Base-by-base conservation (phyloP, 768 basidiomycete genomes). In the Trametes maxima region DNA sequence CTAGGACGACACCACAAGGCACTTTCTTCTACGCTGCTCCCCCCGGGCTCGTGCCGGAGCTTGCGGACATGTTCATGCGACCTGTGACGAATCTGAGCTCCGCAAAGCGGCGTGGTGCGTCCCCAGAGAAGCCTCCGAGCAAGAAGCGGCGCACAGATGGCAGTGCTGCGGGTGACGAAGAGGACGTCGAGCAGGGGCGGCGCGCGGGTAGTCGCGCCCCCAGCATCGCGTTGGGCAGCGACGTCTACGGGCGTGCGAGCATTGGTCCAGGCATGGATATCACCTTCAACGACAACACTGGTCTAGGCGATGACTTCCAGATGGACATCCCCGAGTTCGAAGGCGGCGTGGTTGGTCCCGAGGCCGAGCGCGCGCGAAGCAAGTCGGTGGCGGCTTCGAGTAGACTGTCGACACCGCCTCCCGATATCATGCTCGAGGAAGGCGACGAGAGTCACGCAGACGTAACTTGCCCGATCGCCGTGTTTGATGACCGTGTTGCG, bases 11-110 rank as follows among this genome's bases (percentile, higher is more conserved):
- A 1, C 79, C 84, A 16, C 80, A 85, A n/a, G 88, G 87, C 25
- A 84, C 81, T 2, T 89, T 88, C 69, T 88, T 95, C 74, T 91
- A 83, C 68, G 90, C 88, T 46, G 94, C 90, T 0, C 95, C 95
- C 12, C 89, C 90, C 13, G 92, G 92, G 10, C 74, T 95, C 50
- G 85, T 87, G 0, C 88, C 90, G 0, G 93, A 96, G 72, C 79
- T 99, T 21, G 82, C 84, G 1, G 85, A 90, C 54, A 76, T 99
- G 56, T 99, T 97, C 76, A 81, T 90, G 78, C 89, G 90, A 43
- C 92, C 94, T 11, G 65, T 88, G 3, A 79, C 79, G 39, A 75
- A 61, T 37, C 67, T 76, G n/a, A 73, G 74, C 5, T 67, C 80
- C n/a, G 74, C 81, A 22, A 91, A 91, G 70, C 85, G 88, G 52